Percentiles rank a stretch among this genome's conserved stretches.
These are phyloP conservation scores for Leccinum longicurvipes DNA, from an alignment of 768 basidiomycete species.

Conservation along the genomic window DNA sequence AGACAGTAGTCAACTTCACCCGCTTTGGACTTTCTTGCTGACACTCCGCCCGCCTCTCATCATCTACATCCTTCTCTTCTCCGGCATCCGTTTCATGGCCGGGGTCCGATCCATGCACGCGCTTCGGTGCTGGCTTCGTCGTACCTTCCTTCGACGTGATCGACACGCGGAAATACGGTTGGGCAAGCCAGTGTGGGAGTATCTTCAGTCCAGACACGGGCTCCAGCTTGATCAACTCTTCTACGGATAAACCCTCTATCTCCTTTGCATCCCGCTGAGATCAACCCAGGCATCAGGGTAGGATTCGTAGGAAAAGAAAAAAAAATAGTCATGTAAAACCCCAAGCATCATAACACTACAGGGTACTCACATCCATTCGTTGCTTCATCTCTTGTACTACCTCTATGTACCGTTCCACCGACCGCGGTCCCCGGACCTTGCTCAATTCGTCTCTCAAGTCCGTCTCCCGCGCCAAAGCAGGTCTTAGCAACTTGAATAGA, in stretches of 20 bases:
- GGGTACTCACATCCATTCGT: constrained; percentile 49
- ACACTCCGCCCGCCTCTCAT: not conserved
- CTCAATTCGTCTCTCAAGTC: constrained; percentile 78
- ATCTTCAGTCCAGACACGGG: constrained; percentile 46
- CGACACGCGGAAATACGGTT: constrained; percentile 55
- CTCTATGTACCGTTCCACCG: constrained; percentile 40
- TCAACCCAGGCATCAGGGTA: not conserved
- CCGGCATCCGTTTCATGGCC: not conserved
- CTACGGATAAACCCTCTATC: constrained; percentile 22
- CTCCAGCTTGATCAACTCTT: constrained; percentile 42
- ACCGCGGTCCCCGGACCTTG: constrained; percentile 33
- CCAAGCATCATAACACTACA: not conserved
- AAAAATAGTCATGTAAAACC: not conserved
- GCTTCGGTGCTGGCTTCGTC: constrained; percentile 6
- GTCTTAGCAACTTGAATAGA: constrained; percentile 87
- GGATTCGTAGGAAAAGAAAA: not conserved
- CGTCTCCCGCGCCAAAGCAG: constrained; percentile 59
- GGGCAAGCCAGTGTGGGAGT: constrained; percentile 68
- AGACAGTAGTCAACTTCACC: constrained; percentile 1
- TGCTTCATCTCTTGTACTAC: constrained; percentile 58
- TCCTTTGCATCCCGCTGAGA: constrained; percentile 47
- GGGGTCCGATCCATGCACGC: not conserved
- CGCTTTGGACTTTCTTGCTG: constrained; percentile 8
- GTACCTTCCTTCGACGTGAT: not conserved
- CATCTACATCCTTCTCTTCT: not conserved